A percentile compares a stretch with the other conserved stretches of the same genome.
These are phyloP conservation scores for Closterium sp. DNA, from an alignment of 139 green algal species.

Conservation along the genomic window DNA sequence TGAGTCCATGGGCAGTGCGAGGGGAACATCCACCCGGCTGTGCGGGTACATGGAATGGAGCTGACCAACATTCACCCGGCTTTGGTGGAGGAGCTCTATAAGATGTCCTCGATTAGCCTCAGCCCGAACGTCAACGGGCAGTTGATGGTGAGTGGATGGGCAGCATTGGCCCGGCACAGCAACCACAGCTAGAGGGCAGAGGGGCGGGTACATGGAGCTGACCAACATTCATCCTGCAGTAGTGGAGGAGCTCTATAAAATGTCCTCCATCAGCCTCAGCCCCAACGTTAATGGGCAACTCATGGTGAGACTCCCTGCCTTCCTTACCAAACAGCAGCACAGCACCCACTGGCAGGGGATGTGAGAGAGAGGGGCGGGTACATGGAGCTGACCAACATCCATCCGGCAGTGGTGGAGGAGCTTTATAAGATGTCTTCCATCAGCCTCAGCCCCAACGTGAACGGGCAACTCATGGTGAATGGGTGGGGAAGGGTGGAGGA, in stretches of 20 bases:
- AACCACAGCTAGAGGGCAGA: no score
- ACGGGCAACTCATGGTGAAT: no score
- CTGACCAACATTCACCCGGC: constrained; percentile 73
- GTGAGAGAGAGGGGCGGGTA: constrained; percentile 73
- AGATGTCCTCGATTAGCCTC: constrained; percentile 70
- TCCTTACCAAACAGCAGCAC: no score
- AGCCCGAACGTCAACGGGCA: constrained; percentile 76
- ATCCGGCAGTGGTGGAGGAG: constrained; percentile 53
- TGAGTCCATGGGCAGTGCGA: no score
- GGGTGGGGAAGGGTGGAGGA: no score
- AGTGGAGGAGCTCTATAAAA: no score
- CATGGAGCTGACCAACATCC: constrained; percentile 82
- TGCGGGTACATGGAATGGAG: constrained; percentile 91
- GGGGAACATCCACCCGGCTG: no score
- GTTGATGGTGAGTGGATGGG: background rate
- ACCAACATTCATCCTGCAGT: constrained; percentile 61
- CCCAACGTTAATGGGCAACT: no score
- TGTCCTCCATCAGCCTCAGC: no score
- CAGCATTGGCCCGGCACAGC: no score
- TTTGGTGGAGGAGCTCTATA: constrained; percentile 11
- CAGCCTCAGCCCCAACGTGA: constrained; percentile 88
- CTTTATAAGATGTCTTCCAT: constrained; percentile 53
- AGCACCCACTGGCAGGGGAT: no score
- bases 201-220: constrained; percentile 60
- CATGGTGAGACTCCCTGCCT: no score